phyloP scores from a whole-genome alignment of 257 asterid genomes.

The Plantago elongata region DNA sequence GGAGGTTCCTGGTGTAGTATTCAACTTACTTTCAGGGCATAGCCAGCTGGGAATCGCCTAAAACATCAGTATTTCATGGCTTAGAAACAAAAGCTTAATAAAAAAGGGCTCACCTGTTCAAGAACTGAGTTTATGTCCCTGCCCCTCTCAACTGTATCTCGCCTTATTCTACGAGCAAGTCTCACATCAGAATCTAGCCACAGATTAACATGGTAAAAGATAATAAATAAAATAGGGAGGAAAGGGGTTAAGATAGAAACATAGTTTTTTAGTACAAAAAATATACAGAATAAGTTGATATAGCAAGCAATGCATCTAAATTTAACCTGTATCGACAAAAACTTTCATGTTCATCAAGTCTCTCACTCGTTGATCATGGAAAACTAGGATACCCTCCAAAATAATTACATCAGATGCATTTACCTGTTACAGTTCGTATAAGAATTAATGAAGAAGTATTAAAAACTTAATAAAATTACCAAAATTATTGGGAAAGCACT shows the following conservation, averaged over 20 bases:
- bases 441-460: constrained; percentile 5
- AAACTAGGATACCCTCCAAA: constrained; percentile 94
- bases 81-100: constrained; percentile 3
- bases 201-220: constrained; percentile 1
- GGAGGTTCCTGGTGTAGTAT: too few species aligned
- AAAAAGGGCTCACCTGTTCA: constrained; percentile 67
- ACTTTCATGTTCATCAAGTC: constrained; percentile 96
- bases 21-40: background rate
- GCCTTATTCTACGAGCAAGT: constrained; percentile 98
- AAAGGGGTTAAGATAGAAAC: constrained; percentile 7
- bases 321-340: constrained; percentile 90
- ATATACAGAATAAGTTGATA: constrained; percentile 9
- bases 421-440: constrained; percentile 43
- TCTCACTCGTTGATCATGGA: constrained; percentile 91
- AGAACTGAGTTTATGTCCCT: constrained; percentile 94
- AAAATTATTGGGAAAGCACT: constrained; percentile 6
- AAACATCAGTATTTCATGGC: background rate
- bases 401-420: constrained; percentile 97
- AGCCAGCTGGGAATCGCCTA: background rate
- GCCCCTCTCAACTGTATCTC: constrained; percentile 95
- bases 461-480: constrained; percentile 10
- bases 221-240: background rate
- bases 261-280: background rate
- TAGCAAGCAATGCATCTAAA: constrained; percentile 21
- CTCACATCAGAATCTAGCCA: constrained; percentile 91